phyloP scores from a whole-genome alignment of 805 yeast genomes.

The Kluyveromyces starmeri region DNA sequence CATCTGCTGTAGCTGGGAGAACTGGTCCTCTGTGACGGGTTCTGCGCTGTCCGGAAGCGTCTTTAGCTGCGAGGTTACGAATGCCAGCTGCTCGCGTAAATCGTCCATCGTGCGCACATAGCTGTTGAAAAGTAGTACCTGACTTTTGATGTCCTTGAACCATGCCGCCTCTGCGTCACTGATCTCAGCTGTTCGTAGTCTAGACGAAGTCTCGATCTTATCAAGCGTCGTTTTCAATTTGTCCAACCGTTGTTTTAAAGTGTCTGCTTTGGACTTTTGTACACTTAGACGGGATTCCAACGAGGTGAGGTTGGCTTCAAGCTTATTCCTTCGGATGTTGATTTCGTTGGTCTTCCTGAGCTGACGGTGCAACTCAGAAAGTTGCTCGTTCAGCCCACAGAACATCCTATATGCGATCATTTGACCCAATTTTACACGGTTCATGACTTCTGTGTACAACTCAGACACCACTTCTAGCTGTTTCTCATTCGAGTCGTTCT shows the following conservation, averaged over 20 bases:
- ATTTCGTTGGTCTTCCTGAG: constrained; percentile 23
- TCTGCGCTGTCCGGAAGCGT: constrained; percentile 8
- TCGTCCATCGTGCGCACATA: constrained; percentile 22
- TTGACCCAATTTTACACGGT: constrained; percentile 19
- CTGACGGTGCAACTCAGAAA: constrained; percentile 36
- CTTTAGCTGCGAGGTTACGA: constrained; percentile 22
- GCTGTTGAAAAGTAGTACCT: constrained; percentile 26
- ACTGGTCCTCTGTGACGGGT: neutral
- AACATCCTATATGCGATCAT: constrained; percentile 30
- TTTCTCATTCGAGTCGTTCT: constrained; percentile 19
- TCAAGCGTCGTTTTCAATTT: constrained; percentile 23
- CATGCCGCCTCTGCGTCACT: constrained; percentile 36
- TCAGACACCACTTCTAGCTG: constrained; percentile 21
- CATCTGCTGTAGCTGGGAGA: constrained; percentile 20
- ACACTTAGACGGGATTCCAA: constrained; percentile 10
- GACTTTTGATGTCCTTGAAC: constrained; percentile 35
- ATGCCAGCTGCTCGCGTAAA: constrained; percentile 23
- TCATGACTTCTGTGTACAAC: constrained; percentile 16
- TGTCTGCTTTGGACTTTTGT: constrained; percentile 26
- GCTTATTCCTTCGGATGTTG: constrained; percentile 9
- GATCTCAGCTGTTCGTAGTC: constrained; percentile 25
- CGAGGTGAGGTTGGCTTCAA: constrained; percentile 11
- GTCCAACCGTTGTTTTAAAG: constrained; percentile 26
- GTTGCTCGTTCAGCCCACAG: constrained; percentile 32
- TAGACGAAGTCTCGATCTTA: constrained; percentile 12